phyloP scores from a whole-genome alignment of 352 stramenopile genomes.

The Thraustochytrium sp. region DNA sequence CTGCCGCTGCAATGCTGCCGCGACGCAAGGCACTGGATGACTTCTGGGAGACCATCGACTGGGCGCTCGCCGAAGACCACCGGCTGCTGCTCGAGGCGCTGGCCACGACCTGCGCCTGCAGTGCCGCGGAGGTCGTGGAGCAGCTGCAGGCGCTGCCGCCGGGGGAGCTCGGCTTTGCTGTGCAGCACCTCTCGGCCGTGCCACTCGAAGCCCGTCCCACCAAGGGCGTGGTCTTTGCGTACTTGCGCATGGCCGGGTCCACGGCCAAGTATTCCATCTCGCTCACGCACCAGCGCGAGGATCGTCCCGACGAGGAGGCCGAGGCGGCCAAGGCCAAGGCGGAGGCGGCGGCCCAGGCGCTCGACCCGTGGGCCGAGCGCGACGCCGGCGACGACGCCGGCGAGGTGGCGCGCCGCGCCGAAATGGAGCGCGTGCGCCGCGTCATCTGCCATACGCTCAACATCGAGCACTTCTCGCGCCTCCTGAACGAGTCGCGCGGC shows the following conservation, averaged over 20 bases:
- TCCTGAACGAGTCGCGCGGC: neutral
- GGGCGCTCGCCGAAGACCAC: neutral
- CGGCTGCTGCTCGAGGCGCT: neutral
- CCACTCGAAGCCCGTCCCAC: neutral
- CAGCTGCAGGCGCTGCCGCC: neutral
- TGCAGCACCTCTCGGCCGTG: neutral
- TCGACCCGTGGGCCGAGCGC: neutral
- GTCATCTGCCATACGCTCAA: neutral
- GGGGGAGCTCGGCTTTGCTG: neutral
- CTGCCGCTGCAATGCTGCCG: too few relatives aligned
- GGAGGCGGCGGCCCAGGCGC: too few relatives aligned
- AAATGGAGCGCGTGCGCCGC: neutral
- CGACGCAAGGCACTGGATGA: neutral
- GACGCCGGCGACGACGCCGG: neutral
- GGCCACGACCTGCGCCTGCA: neutral
- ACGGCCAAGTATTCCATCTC: neutral
- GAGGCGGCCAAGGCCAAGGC: neutral
- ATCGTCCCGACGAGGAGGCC: neutral
- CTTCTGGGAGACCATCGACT: neutral
- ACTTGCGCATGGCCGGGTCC: neutral
- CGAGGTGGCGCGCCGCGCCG: neutral
- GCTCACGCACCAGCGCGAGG: neutral
- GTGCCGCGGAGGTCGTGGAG: neutral
- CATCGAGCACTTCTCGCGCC: neutral
- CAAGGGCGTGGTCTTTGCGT: neutral